Base-by-base conservation (phyloP, 2,329 filamentous ascomycete species). In the Xylariaceae sp. region DNA sequence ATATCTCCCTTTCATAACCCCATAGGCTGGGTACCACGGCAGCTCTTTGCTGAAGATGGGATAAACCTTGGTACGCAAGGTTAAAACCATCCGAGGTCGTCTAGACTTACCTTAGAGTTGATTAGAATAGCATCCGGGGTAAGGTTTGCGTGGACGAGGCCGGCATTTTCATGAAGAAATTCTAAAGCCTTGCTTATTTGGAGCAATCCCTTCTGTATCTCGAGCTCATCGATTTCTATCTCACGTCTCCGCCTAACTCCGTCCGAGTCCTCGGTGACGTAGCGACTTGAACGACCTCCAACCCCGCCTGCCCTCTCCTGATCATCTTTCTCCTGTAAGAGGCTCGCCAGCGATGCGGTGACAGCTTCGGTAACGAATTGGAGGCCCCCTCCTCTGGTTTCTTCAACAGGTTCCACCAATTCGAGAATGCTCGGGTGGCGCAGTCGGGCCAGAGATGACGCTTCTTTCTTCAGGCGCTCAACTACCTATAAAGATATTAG, bases 301-400 rank as follows among this genome's bases (percentile, higher is more conserved):
- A 84, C 81, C 7, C 89, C 86, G 40, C 86, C 85, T 14, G 81
- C 77, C 56, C 84, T 82, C 72, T 96, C 92, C 70, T 93, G 88
- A 7, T 91, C 89, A 70, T 97, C 93, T 74, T 96, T 97, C 60
- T 97, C 93, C 63, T 88, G 85, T 48, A 99, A 72, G 29, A 97
- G 71, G 20, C 88, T 88, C 16, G 90, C 86, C 50, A 99, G 79
- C n/a, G 92, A 96, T 6, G 92, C 89, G 1, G 92, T 95, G 32
- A 99, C 89, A 1, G 88, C 84, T 71, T 99, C 95, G 0, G 95
- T 97, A 21, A 92, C 93, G 75, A 99, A 99, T 81, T 97, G 96
- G 56, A 99, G 78, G 1, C 93, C 93, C 2, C 95, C 93, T 66
- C 85, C 90, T 56, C 95, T 83, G 12, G 91, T 98, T 62, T 99